Evolutionary conservation across 805 yeast species (phyloP), one percentile per base, ranked within the genome.

Genomic region (Komagataella ulmi): DNA sequence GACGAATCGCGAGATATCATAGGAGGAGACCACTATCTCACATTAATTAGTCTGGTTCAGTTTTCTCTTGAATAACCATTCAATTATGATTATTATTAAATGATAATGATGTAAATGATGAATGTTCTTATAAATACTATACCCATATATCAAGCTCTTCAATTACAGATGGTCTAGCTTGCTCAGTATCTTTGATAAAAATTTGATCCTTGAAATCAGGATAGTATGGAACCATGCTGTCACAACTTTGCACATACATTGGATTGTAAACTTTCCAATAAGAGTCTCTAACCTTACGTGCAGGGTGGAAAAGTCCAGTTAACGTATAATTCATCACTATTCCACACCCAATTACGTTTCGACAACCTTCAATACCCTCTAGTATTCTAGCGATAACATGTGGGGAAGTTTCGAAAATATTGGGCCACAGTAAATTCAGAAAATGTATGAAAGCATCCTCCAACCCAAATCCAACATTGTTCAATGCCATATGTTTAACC

Each of bases 301-400:
- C 97, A 1, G 98, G 95, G 59, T 93, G 98, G 63, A 89, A 93
- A 17, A 93, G 67, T 0, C 99, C 99, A 0, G 83, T 81, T 84
- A 96, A 79, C 0, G 85, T 59, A 64, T 93, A 93, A 58, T 85
- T 81, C 73, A 85, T 63, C 52, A 85, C 71, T 1, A 80, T 59
- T 0, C 96, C 97, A 4, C 78, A 74, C 0, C 99, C 99, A 12
- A 90, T 63, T 0, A 83, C 83, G 48, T 75, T 69, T 43, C 91
- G 71, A 24, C 88, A 62, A 1, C 87, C 83, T 54, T 85, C 89
- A 24, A 93, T 70, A 51, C 90, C 85, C 52, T 88, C 97, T 48
- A 86, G 56, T 1, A 93, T 81, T 56, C 98, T 77, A 7, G 71
- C 74, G 52, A 90, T 89, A 12, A 90, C 97, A 65, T 93, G 99